These are phyloP conservation scores for Cladosporium sp. DNA, from an alignment of 2,329 filamentous ascomycete genomes.

Conservation along the genomic window DNA sequence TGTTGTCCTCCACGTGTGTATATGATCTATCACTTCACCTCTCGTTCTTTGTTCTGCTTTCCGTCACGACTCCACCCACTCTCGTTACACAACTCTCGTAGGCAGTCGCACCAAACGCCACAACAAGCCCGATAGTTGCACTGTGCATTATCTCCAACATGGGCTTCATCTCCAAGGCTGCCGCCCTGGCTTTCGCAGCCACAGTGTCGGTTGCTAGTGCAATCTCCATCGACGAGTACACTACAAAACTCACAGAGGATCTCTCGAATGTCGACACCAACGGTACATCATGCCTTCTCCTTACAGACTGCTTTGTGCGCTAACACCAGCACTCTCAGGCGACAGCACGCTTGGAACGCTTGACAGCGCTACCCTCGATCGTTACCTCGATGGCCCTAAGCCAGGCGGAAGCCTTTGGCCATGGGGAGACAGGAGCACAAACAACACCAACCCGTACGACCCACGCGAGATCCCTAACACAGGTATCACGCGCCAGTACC, in stretches of 20 bases:
- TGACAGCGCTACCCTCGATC: constrained; percentile 23
- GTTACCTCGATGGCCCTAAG: constrained; percentile 29
- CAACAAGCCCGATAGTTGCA: constrained; percentile 15
- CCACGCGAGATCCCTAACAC: constrained; percentile 33
- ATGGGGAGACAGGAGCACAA: constrained; percentile 34
- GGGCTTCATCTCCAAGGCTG: constrained; percentile 16
- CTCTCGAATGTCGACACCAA: constrained; percentile 18
- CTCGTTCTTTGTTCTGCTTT: constrained; percentile 8
- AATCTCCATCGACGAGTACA: neutral
- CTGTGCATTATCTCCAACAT: constrained; percentile 21
- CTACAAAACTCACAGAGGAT: neutral
- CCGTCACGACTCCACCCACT: constrained; percentile 10
- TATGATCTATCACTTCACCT: neutral
- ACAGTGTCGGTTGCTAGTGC: constrained; percentile 14
- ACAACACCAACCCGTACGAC: constrained; percentile 37
- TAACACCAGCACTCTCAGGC: constrained; percentile 38
- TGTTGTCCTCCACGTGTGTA: constrained; percentile 3
- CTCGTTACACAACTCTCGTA: constrained; percentile 18
- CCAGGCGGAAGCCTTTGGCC: constrained; percentile 28
- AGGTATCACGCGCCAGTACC: constrained; percentile 35
- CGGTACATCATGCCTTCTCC: constrained; percentile 21
- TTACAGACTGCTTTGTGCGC: constrained; percentile 17
- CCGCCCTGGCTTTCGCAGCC: constrained; percentile 19
- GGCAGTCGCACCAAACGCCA: constrained; percentile 16
- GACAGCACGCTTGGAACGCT: constrained; percentile 27